Base-by-base conservation (phyloP, 805 yeast genomes). In the Ogataea glucozyma region DNA sequence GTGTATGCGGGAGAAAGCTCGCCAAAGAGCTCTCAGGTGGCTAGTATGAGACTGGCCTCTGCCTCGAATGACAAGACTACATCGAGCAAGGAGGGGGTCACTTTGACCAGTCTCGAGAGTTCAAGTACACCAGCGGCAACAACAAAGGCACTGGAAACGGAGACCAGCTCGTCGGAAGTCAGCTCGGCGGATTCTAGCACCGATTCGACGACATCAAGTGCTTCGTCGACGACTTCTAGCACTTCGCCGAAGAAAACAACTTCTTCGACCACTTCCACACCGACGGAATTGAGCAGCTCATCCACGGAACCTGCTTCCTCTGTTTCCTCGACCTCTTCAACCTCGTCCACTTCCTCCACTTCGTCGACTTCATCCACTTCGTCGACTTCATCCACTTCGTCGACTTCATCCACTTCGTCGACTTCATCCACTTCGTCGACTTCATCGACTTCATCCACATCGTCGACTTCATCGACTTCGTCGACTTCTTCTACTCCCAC, bases 141-240 rank as follows among this genome's bases (percentile, higher is more conserved):
- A 22, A 22, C 9, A 22, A 7, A 7, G 24, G 20, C n/a, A n/a
- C n/a, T n/a, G n/a, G n/a, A n/a, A n/a, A n/a, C n/a, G n/a, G n/a
- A n/a, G n/a, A n/a, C n/a, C n/a, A n/a, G n/a, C n/a, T n/a, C n/a
- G n/a, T n/a, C n/a, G n/a, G n/a, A n/a, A n/a, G n/a, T n/a, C n/a
- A 36, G 20, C 24, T 26, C 40, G n/a, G 6, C 31, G 13, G 31
- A 7, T n/a, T 27, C 27, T 24, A 13, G 12, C 13, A 24, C 27
- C n/a, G 29, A 8, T 7, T 40, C 56, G 23, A 38, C 53, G 3
- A 20, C 56, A 22, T 27, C 57, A 6, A 46, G 57, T 14, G 29
- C 55, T 10, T 24, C n/a, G 16, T 23, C 41, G 37, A 48, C 53
- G n/a, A n/a, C n/a, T n/a, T n/a, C n/a, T n/a, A n/a, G n/a, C n/a